A percentile compares a stretch with the other conserved stretches of the same genome.
Conservation (phyloP, 495 filamentous ascomycete species). For the Apodospora peruviana region DNA sequence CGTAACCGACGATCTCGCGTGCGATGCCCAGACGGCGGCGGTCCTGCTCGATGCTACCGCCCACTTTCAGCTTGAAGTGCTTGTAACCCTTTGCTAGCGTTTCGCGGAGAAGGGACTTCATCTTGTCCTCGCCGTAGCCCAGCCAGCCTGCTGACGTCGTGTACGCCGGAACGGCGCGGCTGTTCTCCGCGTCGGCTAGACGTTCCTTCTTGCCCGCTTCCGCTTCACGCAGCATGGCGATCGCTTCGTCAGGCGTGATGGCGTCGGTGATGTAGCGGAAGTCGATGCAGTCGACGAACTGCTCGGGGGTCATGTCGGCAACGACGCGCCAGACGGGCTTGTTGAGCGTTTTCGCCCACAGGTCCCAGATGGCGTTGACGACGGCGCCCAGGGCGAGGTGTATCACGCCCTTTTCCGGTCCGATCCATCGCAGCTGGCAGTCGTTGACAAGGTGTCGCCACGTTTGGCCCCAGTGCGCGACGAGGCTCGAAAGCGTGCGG, state of each 20-base stretch:
- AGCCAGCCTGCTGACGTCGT: slow-evolving; percentile 90
- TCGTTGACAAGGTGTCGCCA: slow-evolving; percentile 90
- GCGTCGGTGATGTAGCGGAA: slow-evolving; percentile 93
- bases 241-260: slow-evolving; percentile 79
- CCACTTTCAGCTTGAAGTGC: slow-evolving; percentile 93
- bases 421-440: slow-evolving; percentile 89
- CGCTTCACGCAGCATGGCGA: slow-evolving; percentile 59
- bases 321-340: slow-evolving; percentile 92
- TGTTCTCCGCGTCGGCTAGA: slow-evolving; percentile 62
- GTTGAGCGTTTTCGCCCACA: slow-evolving; percentile 79
- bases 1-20: slow-evolving; percentile 77
- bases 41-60: slow-evolving; percentile 65
- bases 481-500: slow-evolving; percentile 68
- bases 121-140: slow-evolving; percentile 86
- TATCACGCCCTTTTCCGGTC: slow-evolving; percentile 91
- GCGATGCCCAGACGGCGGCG: slow-evolving; percentile 64
- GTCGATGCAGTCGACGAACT: slow-evolving; percentile 83
- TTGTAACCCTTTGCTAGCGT: slow-evolving; percentile 70
- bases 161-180: slow-evolving; percentile 77
- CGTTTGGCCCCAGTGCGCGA: slow-evolving; percentile 77
- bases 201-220: slow-evolving; percentile 61
- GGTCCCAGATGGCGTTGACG: slow-evolving; percentile 91
- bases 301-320: slow-evolving; percentile 80
- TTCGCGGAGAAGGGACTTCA: slow-evolving; percentile 65
- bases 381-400: slow-evolving; percentile 87